Base-by-base conservation (phyloP, 2,329 filamentous ascomycete genomes). In the Nannizziopsis barbatae region DNA sequence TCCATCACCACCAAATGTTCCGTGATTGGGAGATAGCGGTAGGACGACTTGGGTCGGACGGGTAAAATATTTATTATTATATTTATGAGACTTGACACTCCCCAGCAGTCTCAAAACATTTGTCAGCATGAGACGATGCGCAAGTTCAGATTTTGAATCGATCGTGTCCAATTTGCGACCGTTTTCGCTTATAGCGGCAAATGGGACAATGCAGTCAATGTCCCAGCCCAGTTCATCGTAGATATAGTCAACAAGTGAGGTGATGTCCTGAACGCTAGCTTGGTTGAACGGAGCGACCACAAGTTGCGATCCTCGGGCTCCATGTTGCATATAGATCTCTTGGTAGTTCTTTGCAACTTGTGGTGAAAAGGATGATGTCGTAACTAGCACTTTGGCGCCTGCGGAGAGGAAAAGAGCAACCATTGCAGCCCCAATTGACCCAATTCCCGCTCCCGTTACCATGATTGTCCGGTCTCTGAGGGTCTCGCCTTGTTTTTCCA, bases 11-110 rank as follows among this genome's bases (percentile, higher is more conserved):
- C 70, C 69, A 44, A 72, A 68, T 1, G 56, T 60, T 31, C 70
- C 69, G 42, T 69, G 66, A 48, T 72, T 72, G 5, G 68, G 68
- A 0, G 69, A 71, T 32, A 72, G 60, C 0, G 69, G 69, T 4
- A 72, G 51, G 7, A 71, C 50, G 2, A 70, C 65, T 31, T 64
- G 60, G 0, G 69, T 61, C 7, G 68, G 70, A 11, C 63, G 56
- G 1, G 59, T 62, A 14, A 52, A 45, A 42, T 59, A 56, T 5
- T 59, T 55, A 5, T 56, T 56, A n/a, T 47, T 45, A 36, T 58
- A 56, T 50, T 67, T 67, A 5, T 57, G 47, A 5, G 52, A 38
- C 46, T 62, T 62, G 20, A 71, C 56, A 3, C 50, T 50, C 1
- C 68, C 68, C 22, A 71, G 55, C 7, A 70, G 55, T 1, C 68